Conservation (phyloP, 441 rosid genomes). For the Populus hybrid region DNA sequence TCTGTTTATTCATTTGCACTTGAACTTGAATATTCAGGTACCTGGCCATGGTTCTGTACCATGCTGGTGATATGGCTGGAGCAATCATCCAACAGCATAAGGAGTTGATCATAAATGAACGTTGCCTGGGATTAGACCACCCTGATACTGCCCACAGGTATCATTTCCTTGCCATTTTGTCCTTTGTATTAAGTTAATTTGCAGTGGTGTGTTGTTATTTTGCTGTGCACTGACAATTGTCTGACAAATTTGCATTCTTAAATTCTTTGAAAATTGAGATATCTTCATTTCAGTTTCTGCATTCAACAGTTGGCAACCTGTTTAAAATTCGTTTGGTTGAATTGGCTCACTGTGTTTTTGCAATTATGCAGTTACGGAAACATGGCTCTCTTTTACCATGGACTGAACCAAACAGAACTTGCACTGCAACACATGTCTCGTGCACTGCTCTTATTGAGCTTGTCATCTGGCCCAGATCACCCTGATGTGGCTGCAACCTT, state of each 20-base stretch:
- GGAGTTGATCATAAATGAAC: slow-evolving; percentile 95
- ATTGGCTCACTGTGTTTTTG: slow-evolving; percentile 17
- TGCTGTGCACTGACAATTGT: neutral
- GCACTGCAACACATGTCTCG: slow-evolving; percentile 96
- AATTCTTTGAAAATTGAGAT: neutral
- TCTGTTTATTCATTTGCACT: slow-evolving; percentile 5
- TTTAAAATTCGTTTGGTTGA: neutral
- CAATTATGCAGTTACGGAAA: slow-evolving; percentile 80
- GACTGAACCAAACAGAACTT: slow-evolving; percentile 91
- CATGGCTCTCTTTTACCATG: slow-evolving; percentile 99
- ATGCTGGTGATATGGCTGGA: slow-evolving; percentile 99
- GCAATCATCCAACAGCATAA: slow-evolving; percentile 99
- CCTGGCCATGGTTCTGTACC: slow-evolving; percentile 98
- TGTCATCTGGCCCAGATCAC: slow-evolving; percentile 96
- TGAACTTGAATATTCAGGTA: slow-evolving; percentile 52
- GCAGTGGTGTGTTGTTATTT: neutral
- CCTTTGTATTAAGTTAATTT: slow-evolving; percentile 1
- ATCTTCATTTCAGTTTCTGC: neutral
- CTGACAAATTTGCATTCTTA: neutral
- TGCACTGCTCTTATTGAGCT: slow-evolving; percentile 83
- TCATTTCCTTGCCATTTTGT: slow-evolving; percentile 7
- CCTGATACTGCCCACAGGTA: slow-evolving; percentile 99
- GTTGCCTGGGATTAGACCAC: slow-evolving; percentile 98
- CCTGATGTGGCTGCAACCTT: slow-evolving; percentile 99
- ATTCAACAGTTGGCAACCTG: neutral